phyloP scores from a whole-genome alignment of 306 rosid genomes.

The Quercus agrifolia region DNA sequence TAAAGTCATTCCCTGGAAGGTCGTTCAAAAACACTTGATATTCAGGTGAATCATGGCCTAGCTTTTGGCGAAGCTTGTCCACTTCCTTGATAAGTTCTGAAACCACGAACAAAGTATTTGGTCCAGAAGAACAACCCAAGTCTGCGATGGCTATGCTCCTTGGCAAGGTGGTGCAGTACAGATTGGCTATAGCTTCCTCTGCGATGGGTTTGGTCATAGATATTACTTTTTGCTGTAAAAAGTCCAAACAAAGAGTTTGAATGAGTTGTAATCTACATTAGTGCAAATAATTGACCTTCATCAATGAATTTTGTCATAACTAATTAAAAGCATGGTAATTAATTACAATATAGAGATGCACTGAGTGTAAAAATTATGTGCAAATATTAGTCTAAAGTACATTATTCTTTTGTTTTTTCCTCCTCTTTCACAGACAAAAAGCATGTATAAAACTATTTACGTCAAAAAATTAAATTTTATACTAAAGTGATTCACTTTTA shows the following conservation, averaged over 20 bases:
- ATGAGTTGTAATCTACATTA: neutral
- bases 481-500: no score
- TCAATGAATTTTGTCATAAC: neutral
- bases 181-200: conserved; percentile 40
- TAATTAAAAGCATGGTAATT: neutral
- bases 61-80: conserved; percentile 26
- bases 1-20: conserved; percentile 55
- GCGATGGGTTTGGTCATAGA: conserved; percentile 31
- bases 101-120: conserved; percentile 40
- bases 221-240: conserved; percentile 39
- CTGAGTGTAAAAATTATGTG: neutral
- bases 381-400: no score
- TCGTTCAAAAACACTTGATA: conserved; percentile 41
- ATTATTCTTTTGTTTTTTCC: no score
- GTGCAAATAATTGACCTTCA: neutral
- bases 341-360: neutral
- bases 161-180: conserved; percentile 10
- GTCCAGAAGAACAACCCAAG: conserved; percentile 59
- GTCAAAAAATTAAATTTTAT: no score
- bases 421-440: no score
- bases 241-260: neutral
- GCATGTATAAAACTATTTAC: no score
- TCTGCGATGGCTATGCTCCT: conserved; percentile 41
- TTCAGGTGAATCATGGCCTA: conserved; percentile 28
- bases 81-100: conserved; percentile 30